These are phyloP conservation scores for Aspergillus hancockii DNA, from an alignment of 495 filamentous ascomycete genomes.

Conservation along the genomic window DNA sequence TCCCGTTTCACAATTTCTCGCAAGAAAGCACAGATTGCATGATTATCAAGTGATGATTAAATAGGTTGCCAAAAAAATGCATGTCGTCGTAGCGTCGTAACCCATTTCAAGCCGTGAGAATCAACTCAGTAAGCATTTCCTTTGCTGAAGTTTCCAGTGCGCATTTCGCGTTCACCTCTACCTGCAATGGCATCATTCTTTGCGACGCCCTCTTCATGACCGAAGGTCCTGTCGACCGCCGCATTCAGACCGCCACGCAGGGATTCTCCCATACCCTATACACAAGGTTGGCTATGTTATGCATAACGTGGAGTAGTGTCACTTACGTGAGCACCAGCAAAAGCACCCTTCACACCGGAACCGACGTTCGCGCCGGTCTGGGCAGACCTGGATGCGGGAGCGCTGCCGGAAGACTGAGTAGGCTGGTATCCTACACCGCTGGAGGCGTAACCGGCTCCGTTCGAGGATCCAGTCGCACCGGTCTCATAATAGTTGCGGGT, in stretches of 20 bases:
- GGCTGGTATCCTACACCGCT: slow-evolving; percentile 19
- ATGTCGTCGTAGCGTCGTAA: slow-evolving; percentile 4
- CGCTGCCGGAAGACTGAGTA: slow-evolving; percentile 21
- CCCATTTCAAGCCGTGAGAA: neutral
- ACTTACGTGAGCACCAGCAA: slow-evolving; percentile 43
- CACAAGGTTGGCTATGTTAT: slow-evolving; percentile 1
- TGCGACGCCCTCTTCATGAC: slow-evolving; percentile 35
- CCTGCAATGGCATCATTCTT: slow-evolving; percentile 40
- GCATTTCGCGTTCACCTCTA: slow-evolving; percentile 40
- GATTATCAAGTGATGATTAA: no score
- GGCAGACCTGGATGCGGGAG: slow-evolving; percentile 1
- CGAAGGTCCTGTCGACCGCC: slow-evolving; percentile 42
- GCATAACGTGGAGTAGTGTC: neutral
- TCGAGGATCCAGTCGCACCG: slow-evolving; percentile 7
- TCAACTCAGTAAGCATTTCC: neutral
- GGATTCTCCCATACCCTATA: slow-evolving; percentile 44
- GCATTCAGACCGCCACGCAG: slow-evolving; percentile 43
- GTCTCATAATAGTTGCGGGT: neutral
- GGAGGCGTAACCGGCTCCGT: slow-evolving; percentile 5
- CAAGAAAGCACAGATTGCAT: no score
- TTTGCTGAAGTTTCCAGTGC: slow-evolving; percentile 24
- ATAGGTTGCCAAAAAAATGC: no score
- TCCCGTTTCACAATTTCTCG: neutral
- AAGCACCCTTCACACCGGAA: slow-evolving; percentile 22
- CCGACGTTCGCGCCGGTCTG: slow-evolving; percentile 22